Evolutionary conservation across 1,284 basidiomycete genomes (phyloP).

Genomic region (Ganoderma leucocontextum): DNA sequence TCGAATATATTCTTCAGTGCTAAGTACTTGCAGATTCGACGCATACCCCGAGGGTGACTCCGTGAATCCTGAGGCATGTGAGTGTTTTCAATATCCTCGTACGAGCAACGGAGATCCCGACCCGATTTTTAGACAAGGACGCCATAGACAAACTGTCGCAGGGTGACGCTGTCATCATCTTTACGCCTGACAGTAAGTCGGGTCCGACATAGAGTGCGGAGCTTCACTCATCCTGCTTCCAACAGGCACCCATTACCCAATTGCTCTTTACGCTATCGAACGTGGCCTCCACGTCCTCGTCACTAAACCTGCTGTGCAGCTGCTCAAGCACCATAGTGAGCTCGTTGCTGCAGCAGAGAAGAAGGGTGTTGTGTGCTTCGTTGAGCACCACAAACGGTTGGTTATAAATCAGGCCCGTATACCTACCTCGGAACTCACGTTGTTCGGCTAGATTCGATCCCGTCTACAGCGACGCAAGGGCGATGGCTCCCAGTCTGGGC

Average conservation of each 20-base stretch:
- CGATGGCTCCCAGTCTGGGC: constrained; percentile 78
- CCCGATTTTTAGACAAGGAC: constrained; percentile 68
- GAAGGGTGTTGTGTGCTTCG: constrained; percentile 88
- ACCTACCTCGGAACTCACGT: background rate
- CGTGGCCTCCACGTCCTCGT: constrained; percentile 87
- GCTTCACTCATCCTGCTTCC: background rate
- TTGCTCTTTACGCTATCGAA: constrained; percentile 87
- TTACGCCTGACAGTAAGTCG: constrained; percentile 83
- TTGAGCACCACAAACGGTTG: constrained; percentile 87
- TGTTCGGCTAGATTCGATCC: constrained; percentile 77
- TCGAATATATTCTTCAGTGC: constrained; percentile 11
- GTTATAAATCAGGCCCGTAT: constrained; percentile 7
- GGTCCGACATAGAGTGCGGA: constrained; percentile 30
- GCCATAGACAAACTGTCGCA: constrained; percentile 85
- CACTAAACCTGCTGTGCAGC: constrained; percentile 92
- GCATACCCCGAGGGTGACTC: constrained; percentile 79
- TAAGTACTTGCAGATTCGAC: constrained; percentile 63
- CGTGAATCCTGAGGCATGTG: constrained; percentile 84
- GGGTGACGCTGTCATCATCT: constrained; percentile 89
- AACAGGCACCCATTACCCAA: constrained; percentile 85
- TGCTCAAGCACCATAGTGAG: constrained; percentile 82
- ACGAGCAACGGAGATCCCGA: constrained; percentile 5
- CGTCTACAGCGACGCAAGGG: constrained; percentile 90
- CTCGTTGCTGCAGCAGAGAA: constrained; percentile 80
- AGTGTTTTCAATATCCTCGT: constrained; percentile 40